Evolutionary conservation across 2,329 filamentous ascomycete genomes (phyloP).

Genomic region (Hypoxylon sp.): DNA sequence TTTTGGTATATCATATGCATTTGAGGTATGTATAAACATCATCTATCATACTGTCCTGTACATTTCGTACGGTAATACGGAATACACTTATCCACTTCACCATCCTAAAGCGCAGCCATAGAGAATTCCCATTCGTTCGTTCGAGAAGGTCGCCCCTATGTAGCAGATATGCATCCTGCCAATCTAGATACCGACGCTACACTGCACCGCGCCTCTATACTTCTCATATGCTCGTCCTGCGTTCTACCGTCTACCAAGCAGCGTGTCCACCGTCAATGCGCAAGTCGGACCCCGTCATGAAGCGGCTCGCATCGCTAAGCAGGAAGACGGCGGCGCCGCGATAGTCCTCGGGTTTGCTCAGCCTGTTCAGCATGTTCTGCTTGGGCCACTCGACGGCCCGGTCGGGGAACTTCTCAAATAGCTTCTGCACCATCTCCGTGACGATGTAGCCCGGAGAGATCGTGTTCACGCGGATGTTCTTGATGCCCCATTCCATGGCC

Average conservation of each 20-base stretch:
- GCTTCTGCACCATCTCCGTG: constrained; percentile 84
- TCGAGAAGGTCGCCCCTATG: constrained; percentile 18
- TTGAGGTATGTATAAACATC: constrained; percentile 42
- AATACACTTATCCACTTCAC: constrained; percentile 23
- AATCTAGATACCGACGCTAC: constrained; percentile 19
- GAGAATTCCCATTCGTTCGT: constrained; percentile 1
- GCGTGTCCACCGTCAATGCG: constrained; percentile 80
- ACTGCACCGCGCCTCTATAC: not conserved
- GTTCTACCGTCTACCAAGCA: constrained; percentile 63
- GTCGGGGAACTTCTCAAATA: constrained; percentile 84
- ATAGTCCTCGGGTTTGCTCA: constrained; percentile 78
- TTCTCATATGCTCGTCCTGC: not conserved
- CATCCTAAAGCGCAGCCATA: constrained; percentile 12
- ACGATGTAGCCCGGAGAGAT: constrained; percentile 85
- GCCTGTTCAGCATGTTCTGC: constrained; percentile 85
- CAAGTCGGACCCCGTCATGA: constrained; percentile 79
- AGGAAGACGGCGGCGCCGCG: constrained; percentile 78
- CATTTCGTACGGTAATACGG: constrained; percentile 11
- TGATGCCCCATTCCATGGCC: constrained; percentile 78
- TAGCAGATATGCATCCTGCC: constrained; percentile 18
- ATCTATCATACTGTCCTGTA: constrained; percentile 35
- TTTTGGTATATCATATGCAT: constrained; percentile 35
- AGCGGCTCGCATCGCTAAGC: constrained; percentile 76
- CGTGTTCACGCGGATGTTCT: constrained; percentile 85
- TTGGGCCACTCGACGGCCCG: constrained; percentile 77